Conservation (phyloP, 352 stramenopile genomes). For the Phytopythium aichiense region DNA sequence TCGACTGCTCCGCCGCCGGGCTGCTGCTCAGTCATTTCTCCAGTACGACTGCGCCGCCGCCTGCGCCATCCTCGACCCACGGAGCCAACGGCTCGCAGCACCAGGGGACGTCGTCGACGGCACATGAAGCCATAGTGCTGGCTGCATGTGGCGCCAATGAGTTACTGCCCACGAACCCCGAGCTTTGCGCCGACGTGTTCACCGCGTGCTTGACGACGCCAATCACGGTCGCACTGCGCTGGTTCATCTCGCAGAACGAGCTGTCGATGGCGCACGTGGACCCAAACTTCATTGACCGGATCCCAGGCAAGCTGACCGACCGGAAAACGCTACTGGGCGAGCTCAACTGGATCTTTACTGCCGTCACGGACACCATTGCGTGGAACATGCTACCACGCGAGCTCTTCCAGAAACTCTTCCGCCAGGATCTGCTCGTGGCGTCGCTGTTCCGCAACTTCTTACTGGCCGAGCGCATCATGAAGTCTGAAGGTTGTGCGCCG, state of each 20-base stretch:
- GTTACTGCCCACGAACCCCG: slow-evolving; percentile 94
- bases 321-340: slow-evolving; percentile 94
- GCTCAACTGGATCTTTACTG: slow-evolving; percentile 99
- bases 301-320: slow-evolving; percentile 92
- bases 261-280: slow-evolving; percentile 86
- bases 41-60: slow-evolving; percentile 22
- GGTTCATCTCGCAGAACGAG: slow-evolving; percentile 95
- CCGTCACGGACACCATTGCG: slow-evolving; percentile 99
- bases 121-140: slow-evolving; percentile 95
- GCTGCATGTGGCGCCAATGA: slow-evolving; percentile 93
- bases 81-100: background rate
- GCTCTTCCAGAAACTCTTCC: slow-evolving; percentile 98
- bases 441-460: slow-evolving; percentile 99
- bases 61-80: slow-evolving; percentile 12
- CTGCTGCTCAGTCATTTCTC: slow-evolving; percentile 94
- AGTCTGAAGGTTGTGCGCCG: slow-evolving; percentile 74
- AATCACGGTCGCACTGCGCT: slow-evolving; percentile 97
- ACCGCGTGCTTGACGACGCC: slow-evolving; percentile 99
- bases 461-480: slow-evolving; percentile 97
- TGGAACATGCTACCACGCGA: slow-evolving; percentile 97
- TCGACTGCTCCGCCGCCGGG: slow-evolving; percentile 97
- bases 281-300: slow-evolving; percentile 84
- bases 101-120: slow-evolving; percentile 16
- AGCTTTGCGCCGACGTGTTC: slow-evolving; percentile 99
- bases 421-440: slow-evolving; percentile 98